A percentile compares a stretch with the other conserved stretches of the same genome.
These are phyloP conservation scores for Cryptococcus sp. DNA, from an alignment of 1,284 basidiomycete species.

Conservation along the genomic window DNA sequence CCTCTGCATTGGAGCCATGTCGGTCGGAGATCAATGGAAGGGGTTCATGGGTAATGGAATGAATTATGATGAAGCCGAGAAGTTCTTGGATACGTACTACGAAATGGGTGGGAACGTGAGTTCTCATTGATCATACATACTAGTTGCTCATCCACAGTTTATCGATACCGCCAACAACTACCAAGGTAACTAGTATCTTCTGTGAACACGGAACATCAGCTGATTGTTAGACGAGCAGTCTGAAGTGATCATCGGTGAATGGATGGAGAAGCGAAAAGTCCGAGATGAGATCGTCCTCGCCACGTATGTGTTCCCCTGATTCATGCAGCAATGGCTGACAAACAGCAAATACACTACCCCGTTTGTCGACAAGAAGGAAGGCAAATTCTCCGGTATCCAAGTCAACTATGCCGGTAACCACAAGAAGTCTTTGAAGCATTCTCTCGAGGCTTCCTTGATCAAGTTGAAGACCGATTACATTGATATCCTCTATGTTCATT, in stretches of 20 bases:
- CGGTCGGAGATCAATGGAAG: constrained; percentile 50
- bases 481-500: constrained; percentile 44
- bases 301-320: constrained; percentile 12
- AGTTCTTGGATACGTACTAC: constrained; percentile 44
- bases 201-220: neutral
- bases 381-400: constrained; percentile 13
- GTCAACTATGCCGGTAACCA: constrained; percentile 47
- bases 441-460: constrained; percentile 38
- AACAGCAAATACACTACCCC: constrained; percentile 29
- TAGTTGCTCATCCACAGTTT: constrained; percentile 2
- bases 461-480: constrained; percentile 50
- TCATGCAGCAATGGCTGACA: neutral
- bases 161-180: constrained; percentile 15
- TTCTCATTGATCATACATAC: too few relatives aligned
- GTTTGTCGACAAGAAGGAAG: constrained; percentile 14
- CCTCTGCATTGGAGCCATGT: constrained; percentile 54
- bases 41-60: constrained; percentile 27
- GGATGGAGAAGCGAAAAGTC: constrained; percentile 44
- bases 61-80: constrained; percentile 22
- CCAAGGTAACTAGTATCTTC: constrained; percentile 4
- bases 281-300: constrained; percentile 31
- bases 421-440: constrained; percentile 28
- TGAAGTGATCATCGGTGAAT: constrained; percentile 48
- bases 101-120: neutral
- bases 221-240: constrained; percentile 33